Evolutionary conservation across 345 rosid species (phyloP).

Genomic region (Hypericum androsaemum): DNA sequence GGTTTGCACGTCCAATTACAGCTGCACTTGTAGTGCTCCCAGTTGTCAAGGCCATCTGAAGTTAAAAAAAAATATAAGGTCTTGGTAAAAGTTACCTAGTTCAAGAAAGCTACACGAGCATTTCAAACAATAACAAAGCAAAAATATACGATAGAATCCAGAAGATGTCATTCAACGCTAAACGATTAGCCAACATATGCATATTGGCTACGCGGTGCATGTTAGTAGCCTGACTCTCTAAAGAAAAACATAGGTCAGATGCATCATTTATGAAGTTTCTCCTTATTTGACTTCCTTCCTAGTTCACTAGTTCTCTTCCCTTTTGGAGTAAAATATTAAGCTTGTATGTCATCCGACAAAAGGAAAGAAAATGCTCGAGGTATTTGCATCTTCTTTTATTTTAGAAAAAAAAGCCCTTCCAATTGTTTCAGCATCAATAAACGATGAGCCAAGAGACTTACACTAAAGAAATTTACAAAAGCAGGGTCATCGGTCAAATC

Average conservation of each 20-base stretch:
- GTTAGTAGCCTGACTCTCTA: too few relatives aligned
- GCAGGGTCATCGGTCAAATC: slow-evolving; percentile 72
- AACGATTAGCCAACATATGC: too few relatives aligned
- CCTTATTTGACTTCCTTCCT: too few relatives aligned
- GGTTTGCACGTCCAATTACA: slow-evolving; percentile 38
- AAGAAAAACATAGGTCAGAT: not conserved
- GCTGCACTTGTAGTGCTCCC: slow-evolving; percentile 38
- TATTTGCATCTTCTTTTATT: too few relatives aligned
- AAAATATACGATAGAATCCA: not conserved
- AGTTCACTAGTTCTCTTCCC: too few relatives aligned
- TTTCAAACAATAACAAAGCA: not conserved
- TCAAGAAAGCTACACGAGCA: not conserved
- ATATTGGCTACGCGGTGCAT: too few relatives aligned
- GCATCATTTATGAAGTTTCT: too few relatives aligned
- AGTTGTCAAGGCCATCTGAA: slow-evolving; percentile 58
- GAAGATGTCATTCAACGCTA: too few relatives aligned
- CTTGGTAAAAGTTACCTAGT: not conserved
- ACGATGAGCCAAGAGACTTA: slow-evolving; percentile 20
- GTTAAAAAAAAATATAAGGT: slow-evolving; percentile 7
- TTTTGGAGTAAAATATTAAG: too few relatives aligned
- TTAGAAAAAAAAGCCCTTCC: not conserved
- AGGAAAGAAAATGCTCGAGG: too few relatives aligned
- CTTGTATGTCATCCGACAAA: too few relatives aligned
- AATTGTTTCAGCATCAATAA: not conserved
- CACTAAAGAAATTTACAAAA: slow-evolving; percentile 83